Percentiles rank a stretch among this genome's conserved stretches.
Conservation (phyloP, 2,329 filamentous ascomycete genomes). For the Plectosphaerella sp. region DNA sequence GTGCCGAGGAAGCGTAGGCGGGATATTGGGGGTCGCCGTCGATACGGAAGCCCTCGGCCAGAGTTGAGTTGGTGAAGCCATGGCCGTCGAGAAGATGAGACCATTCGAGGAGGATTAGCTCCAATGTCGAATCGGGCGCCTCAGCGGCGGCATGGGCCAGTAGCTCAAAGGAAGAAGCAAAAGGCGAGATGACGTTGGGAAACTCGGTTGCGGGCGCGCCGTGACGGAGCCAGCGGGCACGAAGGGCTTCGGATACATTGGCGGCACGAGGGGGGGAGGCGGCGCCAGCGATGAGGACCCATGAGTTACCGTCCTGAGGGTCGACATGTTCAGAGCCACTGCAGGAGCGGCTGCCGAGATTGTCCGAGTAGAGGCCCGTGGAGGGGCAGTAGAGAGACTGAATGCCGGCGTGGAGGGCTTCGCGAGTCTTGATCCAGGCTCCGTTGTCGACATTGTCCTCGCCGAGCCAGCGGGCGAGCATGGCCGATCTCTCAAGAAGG, state of each 20-base stretch:
- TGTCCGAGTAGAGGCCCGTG: slow-evolving; percentile 39
- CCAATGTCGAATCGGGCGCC: slow-evolving; percentile 29
- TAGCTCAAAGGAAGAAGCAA: slow-evolving; percentile 27
- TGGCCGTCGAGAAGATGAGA: slow-evolving; percentile 31
- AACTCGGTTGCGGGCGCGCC: slow-evolving; percentile 40
- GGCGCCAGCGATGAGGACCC: slow-evolving; percentile 30
- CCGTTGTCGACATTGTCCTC: slow-evolving; percentile 17
- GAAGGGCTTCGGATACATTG: slow-evolving; percentile 29
- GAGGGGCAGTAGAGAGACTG: slow-evolving; percentile 15
- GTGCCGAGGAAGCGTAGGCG: slow-evolving; percentile 20
- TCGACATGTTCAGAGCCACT: slow-evolving; percentile 31
- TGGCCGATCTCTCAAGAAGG: slow-evolving; percentile 41
- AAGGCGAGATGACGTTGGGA: slow-evolving; percentile 29
- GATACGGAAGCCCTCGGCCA: slow-evolving; percentile 34
- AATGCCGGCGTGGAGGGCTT: slow-evolving; percentile 14
- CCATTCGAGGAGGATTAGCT: slow-evolving; percentile 35
- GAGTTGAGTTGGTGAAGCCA: slow-evolving; percentile 35
- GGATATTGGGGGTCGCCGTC: slow-evolving; percentile 29
- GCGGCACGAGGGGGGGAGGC: slow-evolving; percentile 11
- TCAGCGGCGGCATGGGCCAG: slow-evolving; percentile 30
- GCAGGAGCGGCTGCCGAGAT: slow-evolving; percentile 27
- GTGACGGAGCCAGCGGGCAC: slow-evolving; percentile 34
- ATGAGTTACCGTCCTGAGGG: slow-evolving; percentile 46
- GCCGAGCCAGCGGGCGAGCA: slow-evolving; percentile 38
- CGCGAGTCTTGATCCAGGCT: slow-evolving; percentile 11